A percentile compares a stretch with the other conserved stretches of the same genome.
Conservation (phyloP, 768 basidiomycete species). For the Trametes punicea region DNA sequence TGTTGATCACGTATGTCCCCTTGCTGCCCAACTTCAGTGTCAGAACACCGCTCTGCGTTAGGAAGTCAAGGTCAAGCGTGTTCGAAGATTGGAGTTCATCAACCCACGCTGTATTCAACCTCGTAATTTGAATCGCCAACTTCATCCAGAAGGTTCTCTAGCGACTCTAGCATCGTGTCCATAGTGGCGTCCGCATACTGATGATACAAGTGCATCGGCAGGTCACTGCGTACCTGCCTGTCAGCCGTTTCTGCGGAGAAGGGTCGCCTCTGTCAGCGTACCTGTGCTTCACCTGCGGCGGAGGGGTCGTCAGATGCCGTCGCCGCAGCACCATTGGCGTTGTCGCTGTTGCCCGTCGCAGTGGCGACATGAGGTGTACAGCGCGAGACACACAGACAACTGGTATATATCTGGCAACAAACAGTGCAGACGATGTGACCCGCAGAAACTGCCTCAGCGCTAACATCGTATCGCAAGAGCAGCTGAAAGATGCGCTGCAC, state of each 20-base stretch:
- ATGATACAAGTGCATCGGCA: slow-evolving; percentile 70
- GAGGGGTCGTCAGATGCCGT: slow-evolving; percentile 43
- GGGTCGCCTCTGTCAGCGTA: slow-evolving; percentile 24
- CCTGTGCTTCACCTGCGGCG: slow-evolving; percentile 58
- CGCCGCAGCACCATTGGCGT: not conserved
- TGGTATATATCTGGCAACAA: no score
- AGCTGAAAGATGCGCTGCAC: no score
- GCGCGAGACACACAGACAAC: not conserved
- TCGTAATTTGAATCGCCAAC: slow-evolving; percentile 58
- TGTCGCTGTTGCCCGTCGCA: not conserved
- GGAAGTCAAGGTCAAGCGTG: not conserved
- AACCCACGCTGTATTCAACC: slow-evolving; percentile 85
- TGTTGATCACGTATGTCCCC: slow-evolving; percentile 94
- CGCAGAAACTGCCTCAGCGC: no score
- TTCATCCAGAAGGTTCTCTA: slow-evolving; percentile 71
- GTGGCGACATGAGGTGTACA: not conserved
- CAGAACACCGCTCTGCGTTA: slow-evolving; percentile 80
- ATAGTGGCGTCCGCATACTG: slow-evolving; percentile 71
- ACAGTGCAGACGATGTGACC: no score
- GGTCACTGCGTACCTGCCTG: slow-evolving; percentile 33
- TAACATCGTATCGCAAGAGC: no score
- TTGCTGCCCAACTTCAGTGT: slow-evolving; percentile 72
- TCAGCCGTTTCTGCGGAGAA: not conserved
- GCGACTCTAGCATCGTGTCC: slow-evolving; percentile 66
- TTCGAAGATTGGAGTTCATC: not conserved